Percentiles rank a stretch among this genome's conserved stretches.
phyloP scores from a whole-genome alignment of 306 rosid species.

The Acmispon strigosus region DNA sequence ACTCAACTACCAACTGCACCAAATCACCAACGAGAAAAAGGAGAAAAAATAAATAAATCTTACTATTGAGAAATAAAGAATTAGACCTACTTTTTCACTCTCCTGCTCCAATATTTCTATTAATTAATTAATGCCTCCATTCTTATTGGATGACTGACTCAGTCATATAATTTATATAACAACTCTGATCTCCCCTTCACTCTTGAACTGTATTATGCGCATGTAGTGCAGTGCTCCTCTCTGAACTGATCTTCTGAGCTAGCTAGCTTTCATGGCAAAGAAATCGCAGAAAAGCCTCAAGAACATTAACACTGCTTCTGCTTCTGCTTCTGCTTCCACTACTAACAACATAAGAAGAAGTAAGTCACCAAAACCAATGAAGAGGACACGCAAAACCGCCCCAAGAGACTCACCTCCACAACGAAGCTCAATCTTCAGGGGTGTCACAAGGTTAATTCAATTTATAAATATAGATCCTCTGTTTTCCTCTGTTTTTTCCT shows the following conservation, averaged over 20 bases:
- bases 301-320: not conserved
- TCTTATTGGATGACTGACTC: constrained; percentile 35
- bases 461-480: not conserved
- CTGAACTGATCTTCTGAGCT: not conserved
- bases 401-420: constrained; percentile 74
- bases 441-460: constrained; percentile 64
- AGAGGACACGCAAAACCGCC: constrained; percentile 58
- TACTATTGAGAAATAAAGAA: not conserved
- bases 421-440: constrained; percentile 73
- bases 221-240: not conserved
- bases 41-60: not conserved
- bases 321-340: too few species aligned
- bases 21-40: not conserved
- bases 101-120: not conserved
- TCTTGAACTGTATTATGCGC: constrained; percentile 16
- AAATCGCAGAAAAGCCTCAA: constrained; percentile 37
- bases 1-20: constrained; percentile 15
- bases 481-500: not conserved
- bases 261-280: constrained; percentile 47
- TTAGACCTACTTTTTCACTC: constrained; percentile 43
- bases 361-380: not conserved
- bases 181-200: not conserved
- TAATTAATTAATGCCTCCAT: constrained; percentile 32
- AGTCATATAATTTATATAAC: constrained; percentile 27
- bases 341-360: not conserved